Percentiles rank a stretch among this genome's conserved stretches.
Conservation (phyloP, 2,329 filamentous ascomycete genomes). For the Microthyrium microscopicum region DNA sequence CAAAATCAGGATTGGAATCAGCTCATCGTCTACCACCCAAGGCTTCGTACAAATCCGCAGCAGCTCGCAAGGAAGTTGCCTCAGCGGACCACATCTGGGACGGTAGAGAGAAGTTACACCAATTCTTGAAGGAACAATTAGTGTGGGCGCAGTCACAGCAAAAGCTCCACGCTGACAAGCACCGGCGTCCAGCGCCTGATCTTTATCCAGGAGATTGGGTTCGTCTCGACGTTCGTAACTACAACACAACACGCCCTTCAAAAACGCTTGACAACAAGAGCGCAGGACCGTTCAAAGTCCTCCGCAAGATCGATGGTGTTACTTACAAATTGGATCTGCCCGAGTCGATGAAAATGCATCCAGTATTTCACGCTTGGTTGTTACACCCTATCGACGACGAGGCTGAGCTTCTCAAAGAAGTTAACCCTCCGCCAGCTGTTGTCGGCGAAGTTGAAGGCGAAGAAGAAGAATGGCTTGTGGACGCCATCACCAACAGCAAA, state of each 20-base stretch:
- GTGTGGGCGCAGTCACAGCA: no score
- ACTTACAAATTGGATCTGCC: not conserved
- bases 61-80: not conserved
- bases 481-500: no score
- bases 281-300: not conserved
- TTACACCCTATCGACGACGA: no score
- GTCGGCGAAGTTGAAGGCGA: no score
- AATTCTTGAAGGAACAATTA: no score
- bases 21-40: not conserved
- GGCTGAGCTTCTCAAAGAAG: no score
- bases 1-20: no score
- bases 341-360: not conserved
- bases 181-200: no score
- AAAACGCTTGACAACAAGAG: not conserved
- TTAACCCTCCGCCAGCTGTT: no score
- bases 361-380: slow-evolving; percentile 1
- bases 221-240: not conserved
- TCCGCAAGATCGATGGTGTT: not conserved
- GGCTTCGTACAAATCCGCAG: not conserved
- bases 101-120: no score
- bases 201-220: not conserved
- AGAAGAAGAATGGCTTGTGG: no score
- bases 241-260: not conserved
- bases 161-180: no score
- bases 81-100: not conserved